A percentile compares a stretch with the other conserved stretches of the same genome.
Conservation (phyloP, 805 yeast genomes). For the Blastobotrys parvus region DNA sequence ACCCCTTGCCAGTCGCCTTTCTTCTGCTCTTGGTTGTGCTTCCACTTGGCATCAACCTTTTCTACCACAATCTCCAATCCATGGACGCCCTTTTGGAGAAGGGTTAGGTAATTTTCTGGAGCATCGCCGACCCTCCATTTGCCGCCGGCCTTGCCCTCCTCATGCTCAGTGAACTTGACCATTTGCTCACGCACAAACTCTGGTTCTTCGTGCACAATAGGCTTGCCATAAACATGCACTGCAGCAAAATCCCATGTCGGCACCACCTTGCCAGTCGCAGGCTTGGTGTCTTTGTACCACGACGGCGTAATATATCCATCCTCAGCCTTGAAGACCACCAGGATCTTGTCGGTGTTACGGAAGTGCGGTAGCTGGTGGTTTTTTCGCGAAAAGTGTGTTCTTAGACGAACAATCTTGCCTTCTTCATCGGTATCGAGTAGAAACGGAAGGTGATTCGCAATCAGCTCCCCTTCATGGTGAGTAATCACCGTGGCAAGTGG, state of each 20-base stretch:
- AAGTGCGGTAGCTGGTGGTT: conserved; percentile 39
- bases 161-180: conserved; percentile 36
- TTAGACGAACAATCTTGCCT: conserved; percentile 22
- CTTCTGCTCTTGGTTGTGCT: conserved; percentile 45
- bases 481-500: conserved; percentile 44
- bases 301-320: conserved; percentile 47
- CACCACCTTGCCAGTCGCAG: conserved; percentile 50
- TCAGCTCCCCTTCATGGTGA: conserved; percentile 28
- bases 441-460: conserved; percentile 54
- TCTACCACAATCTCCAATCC: conserved; percentile 48
- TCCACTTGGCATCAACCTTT: conserved; percentile 44
- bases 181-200: conserved; percentile 42
- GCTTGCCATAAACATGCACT: conserved; percentile 48
- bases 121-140: conserved; percentile 53
- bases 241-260: conserved; percentile 63
- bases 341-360: conserved; percentile 31
- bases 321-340: conserved; percentile 45
- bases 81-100: conserved; percentile 41
- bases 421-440: conserved; percentile 30
- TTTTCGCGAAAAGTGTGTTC: conserved; percentile 47
- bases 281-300: conserved; percentile 49
- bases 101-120: conserved; percentile 38
- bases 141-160: conserved; percentile 34
- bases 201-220: conserved; percentile 33
- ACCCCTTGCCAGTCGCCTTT: conserved; percentile 44